A percentile compares a stretch with the other conserved stretches of the same genome.
Conservation (phyloP, 768 basidiomycete species). For the Punctularia strigosozonata region DNA sequence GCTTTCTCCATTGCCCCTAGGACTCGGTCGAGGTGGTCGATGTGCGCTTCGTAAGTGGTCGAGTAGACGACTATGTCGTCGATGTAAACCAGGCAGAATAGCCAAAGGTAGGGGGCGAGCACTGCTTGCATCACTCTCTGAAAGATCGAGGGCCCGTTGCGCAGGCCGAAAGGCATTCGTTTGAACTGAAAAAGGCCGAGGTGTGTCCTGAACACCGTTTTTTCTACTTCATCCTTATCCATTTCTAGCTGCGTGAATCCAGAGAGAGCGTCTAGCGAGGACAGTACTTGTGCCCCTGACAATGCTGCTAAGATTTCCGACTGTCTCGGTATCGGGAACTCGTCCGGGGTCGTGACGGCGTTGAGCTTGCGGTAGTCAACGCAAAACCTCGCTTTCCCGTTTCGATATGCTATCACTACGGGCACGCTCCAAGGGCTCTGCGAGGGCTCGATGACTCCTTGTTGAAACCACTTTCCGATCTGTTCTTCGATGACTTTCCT, state of each 20-base stretch:
- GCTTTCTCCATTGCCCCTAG: constrained; percentile 10
- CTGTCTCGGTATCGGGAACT: constrained; percentile 12
- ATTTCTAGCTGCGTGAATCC: constrained; percentile 30
- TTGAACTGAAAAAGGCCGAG: constrained; percentile 27
- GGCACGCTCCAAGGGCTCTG: constrained; percentile 25
- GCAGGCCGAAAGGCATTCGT: constrained; percentile 25
- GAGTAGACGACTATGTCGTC: constrained; percentile 14
- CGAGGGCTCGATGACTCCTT: constrained; percentile 27
- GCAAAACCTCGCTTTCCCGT: constrained; percentile 23
- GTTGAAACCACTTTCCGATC: constrained; percentile 18
- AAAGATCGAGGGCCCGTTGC: constrained; percentile 24
- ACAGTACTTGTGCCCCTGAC: constrained; percentile 16
- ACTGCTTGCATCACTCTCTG: constrained; percentile 29
- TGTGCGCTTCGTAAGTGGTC: constrained; percentile 10
- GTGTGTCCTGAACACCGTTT: constrained; percentile 27
- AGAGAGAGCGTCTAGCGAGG: constrained; percentile 23
- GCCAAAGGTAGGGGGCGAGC: constrained; percentile 22
- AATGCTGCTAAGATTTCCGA: constrained; percentile 12
- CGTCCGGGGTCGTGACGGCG: constrained; percentile 11
- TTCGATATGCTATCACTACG: constrained; percentile 22
- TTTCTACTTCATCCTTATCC: constrained; percentile 15
- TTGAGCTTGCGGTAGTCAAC: constrained; percentile 23
- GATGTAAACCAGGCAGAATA: constrained; percentile 19
- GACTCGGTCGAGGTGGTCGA: constrained; percentile 10
- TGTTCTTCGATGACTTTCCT: constrained; percentile 12